A percentile compares a stretch with the other conserved stretches of the same genome.
Evolutionary conservation across 1,284 basidiomycete species (phyloP).

Genomic region (Melampsora medusae): DNA sequence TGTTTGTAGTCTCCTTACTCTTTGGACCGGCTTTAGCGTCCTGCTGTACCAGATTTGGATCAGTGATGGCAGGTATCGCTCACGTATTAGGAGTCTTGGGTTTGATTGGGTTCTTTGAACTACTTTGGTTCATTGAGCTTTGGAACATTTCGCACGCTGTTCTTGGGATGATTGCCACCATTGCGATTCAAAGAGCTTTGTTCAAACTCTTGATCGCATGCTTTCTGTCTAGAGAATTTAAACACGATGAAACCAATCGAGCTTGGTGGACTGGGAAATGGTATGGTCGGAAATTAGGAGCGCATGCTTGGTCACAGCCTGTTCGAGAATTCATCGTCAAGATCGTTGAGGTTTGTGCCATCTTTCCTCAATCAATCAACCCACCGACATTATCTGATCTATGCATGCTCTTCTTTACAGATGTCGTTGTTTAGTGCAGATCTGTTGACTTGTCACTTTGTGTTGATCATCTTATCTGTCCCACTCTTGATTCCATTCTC

Average conservation of each 20-base stretch:
- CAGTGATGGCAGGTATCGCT: slow-evolving; percentile 81
- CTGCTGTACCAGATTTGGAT: slow-evolving; percentile 78
- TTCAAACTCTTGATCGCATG: slow-evolving; percentile 88
- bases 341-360: slow-evolving; percentile 69
- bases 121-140: slow-evolving; percentile 91
- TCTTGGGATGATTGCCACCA: slow-evolving; percentile 76
- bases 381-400: no score
- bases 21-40: slow-evolving; percentile 42
- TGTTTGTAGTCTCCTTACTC: slow-evolving; percentile 74
- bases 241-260: slow-evolving; percentile 92
- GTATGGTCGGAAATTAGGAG: slow-evolving; percentile 86
- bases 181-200: slow-evolving; percentile 81
- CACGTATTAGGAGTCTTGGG: slow-evolving; percentile 77
- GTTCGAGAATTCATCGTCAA: slow-evolving; percentile 93
- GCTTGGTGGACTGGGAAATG: slow-evolving; percentile 97
- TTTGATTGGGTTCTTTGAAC: slow-evolving; percentile 87
- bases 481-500: slow-evolving; percentile 81
- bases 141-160: slow-evolving; percentile 88
- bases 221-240: slow-evolving; percentile 90
- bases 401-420: slow-evolving; percentile 1
- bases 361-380: not conserved
- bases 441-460: slow-evolving; percentile 59
- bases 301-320: slow-evolving; percentile 84
- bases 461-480: slow-evolving; percentile 72
- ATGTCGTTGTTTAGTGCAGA: slow-evolving; percentile 45